phyloP scores from a whole-genome alignment of 164 flowering plant genomes.

The Chimonanthus salicifolius region DNA sequence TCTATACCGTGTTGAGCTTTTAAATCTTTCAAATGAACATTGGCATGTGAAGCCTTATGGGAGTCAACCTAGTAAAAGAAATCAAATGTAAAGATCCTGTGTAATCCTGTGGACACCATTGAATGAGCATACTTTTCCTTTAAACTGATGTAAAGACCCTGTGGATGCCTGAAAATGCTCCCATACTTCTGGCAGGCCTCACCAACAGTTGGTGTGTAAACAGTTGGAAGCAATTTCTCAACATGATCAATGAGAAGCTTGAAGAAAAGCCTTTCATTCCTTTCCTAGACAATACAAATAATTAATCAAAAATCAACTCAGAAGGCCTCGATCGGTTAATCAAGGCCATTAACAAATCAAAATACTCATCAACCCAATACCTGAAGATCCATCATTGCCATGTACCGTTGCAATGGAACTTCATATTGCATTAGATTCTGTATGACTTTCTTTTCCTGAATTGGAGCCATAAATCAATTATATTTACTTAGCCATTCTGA shows the following conservation, averaged over 20 bases:
- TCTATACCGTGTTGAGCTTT: too few species aligned
- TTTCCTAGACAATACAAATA: slow-evolving; percentile 40
- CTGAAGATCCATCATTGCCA: slow-evolving; percentile 84
- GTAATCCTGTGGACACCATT: not conserved
- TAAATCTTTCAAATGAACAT: too few species aligned
- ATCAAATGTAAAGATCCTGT: too few species aligned
- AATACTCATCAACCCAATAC: slow-evolving; percentile 19
- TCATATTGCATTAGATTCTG: slow-evolving; percentile 56
- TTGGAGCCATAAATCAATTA: not conserved
- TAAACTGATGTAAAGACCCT: slow-evolving; percentile 80
- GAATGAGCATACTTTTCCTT: slow-evolving; percentile 58
- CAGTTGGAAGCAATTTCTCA: slow-evolving; percentile 78
- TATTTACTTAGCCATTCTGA: not conserved
- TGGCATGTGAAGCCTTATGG: too few species aligned
- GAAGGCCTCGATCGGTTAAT: not conserved
- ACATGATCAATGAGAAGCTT: slow-evolving; percentile 82
- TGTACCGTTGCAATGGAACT: slow-evolving; percentile 71
- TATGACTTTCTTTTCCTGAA: slow-evolving; percentile 75
- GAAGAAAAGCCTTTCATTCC: slow-evolving; percentile 68
- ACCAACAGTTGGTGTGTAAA: slow-evolving; percentile 84
- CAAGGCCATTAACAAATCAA: not conserved
- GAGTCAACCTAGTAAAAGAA: too few species aligned
- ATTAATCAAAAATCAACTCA: not conserved
- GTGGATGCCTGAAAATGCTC: slow-evolving; percentile 71
- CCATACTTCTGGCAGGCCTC: slow-evolving; percentile 93